Base-by-base conservation (phyloP, 495 filamentous ascomycete genomes). In the Penicillium flavigenum region DNA sequence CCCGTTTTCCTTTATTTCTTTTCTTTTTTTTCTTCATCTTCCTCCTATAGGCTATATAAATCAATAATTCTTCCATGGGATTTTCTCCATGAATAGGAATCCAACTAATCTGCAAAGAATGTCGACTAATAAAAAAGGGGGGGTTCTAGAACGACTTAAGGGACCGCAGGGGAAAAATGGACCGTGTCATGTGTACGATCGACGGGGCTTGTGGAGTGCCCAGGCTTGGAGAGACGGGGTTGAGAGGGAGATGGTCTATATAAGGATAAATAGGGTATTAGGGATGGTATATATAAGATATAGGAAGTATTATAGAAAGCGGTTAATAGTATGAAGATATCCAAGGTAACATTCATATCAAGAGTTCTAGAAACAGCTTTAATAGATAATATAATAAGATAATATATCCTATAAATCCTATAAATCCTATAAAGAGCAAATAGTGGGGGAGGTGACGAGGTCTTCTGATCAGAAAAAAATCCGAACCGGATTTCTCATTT, bases 121-220 rank as follows among this genome's bases (percentile, higher is more conserved):
- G 51, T 53, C 22, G 24, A 22, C 53, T 55, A 53, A 55, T 39
- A 17, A 45, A 54, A 59, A 46, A 44, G 54, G 57, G 46, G 41
- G 46, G 41, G 65, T 63, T 71, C 71, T 74, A 74, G 72, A 74
- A 68, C 63, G 32, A 22, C 39, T 45, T 26, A 55, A 55, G 56
- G 61, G 65, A 57, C 32, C 43, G 48, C 39, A 59, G 47, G 38
- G 44, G 59, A 71, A 74, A 76, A 73, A 63, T 68, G 61, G 56
- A 65, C 64, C 56, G 56, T 71, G 69, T 75, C 72, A 77, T 75
- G 71, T 75, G 73, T 60, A 60, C 68, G 71, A 75, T 75, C 68
- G 68, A 72, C 69, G 63, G 67, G 58, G 59, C 59, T 56, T 51
- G 39, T 44, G 47, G 56, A 53, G 50, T 53, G 51, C 51, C 54